Base-by-base conservation (phyloP, 2,329 filamentous ascomycete genomes). In the Thyridium curvatum region DNA sequence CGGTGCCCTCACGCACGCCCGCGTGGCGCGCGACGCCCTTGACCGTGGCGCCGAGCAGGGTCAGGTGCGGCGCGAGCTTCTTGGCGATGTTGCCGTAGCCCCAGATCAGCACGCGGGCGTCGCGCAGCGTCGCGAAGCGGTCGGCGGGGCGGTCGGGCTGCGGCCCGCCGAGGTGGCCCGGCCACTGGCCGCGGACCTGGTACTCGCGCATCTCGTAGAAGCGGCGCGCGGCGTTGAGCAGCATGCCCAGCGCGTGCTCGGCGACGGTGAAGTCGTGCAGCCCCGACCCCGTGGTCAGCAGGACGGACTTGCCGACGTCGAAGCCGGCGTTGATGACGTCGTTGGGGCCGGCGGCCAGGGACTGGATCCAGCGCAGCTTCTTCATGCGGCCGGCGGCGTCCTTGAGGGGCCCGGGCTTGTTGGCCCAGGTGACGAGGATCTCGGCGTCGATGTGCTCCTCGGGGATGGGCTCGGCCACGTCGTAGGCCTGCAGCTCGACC, bases 61-160 rank as follows among this genome's bases (percentile, higher is more conserved):
- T 59, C 4, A 82, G 61, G 48, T 67, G 65, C 16, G 78, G 77
- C 5, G 71, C 63, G 30, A 82, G 68, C 1, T 64, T 65, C 64
- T 80, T 79, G 26, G 76, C 79, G 38, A 83, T 82, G 57, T 82
- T 83, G 40, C 79, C 79, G 50, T 77, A 82, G 10, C 79, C 79
- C 79, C 79, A 82, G 50, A 82, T 64, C 26, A 75, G 58, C 4
- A 82, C 64, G 47, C 68, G 68, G 6, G 79, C 76, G 43, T 73
- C 74, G 30, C 74, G 67, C 46, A 83, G 64, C 8, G 76, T 76
- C 3, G 73, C 78, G 60, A 82, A 82, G 10, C 64, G 60, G 34
- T 66, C 71, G 38, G 64, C 62, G 4, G 75, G 76, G 14, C 76
- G 65, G 46, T 79, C 74, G 9, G 74, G 72, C 59, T 78, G 74